Evolutionary conservation across 2,329 filamentous ascomycete species (phyloP).

Genomic region (Onygenales sp.): DNA sequence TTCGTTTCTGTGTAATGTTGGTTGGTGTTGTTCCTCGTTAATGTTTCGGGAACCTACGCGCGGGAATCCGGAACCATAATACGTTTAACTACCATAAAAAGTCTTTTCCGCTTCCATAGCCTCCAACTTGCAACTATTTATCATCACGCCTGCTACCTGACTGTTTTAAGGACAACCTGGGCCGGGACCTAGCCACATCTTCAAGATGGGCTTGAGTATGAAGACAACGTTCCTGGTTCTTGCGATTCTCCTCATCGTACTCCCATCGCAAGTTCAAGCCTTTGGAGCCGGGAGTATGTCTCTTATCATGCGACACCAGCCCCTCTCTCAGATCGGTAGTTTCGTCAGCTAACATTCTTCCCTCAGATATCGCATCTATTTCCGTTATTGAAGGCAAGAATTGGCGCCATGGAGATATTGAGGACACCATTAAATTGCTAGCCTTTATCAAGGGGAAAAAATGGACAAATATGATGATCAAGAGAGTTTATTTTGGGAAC

Average conservation of each 20-base stretch:
- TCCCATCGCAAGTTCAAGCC: conserved; percentile 30
- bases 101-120: neutral
- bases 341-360: neutral
- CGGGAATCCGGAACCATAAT: no score
- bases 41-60: no score
- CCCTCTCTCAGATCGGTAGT: conserved; percentile 4
- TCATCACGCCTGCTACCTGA: no score
- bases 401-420: conserved; percentile 57
- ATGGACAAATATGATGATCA: conserved; percentile 71
- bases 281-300: conserved; percentile 37
- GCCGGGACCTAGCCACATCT: neutral
- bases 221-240: conserved; percentile 24
- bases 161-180: neutral
- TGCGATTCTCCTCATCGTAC: conserved; percentile 27
- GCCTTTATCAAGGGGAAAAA: conserved; percentile 73
- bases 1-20: neutral
- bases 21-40: neutral
- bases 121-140: neutral
- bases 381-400: conserved; percentile 42
- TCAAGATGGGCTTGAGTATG: conserved; percentile 13
- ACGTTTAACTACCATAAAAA: no score
- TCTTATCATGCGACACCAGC: neutral
- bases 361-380: conserved; percentile 39
- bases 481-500: conserved; percentile 75
- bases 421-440: conserved; percentile 70